These are phyloP conservation scores for Eucommia ulmoides DNA, from an alignment of 257 asterid species.

Conservation along the genomic window DNA sequence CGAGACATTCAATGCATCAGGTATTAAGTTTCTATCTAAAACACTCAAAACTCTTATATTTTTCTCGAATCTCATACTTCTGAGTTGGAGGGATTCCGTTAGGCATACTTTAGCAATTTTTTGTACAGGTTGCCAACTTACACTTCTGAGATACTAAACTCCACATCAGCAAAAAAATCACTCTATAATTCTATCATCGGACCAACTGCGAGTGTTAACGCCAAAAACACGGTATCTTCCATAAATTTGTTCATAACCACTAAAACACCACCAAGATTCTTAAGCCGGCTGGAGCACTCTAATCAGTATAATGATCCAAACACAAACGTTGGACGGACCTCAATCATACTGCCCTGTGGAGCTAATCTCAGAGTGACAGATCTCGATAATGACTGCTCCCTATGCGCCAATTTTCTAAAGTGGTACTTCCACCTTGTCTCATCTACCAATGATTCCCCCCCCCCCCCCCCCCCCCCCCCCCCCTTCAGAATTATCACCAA, in stretches of 20 bases:
- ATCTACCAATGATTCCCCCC: not conserved
- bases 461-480: not conserved
- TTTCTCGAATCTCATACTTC: no score
- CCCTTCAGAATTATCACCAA: no score
- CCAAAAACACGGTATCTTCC: no score
- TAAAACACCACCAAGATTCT: no score
- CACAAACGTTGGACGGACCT: not conserved
- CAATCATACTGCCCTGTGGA: not conserved
- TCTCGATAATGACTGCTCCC: not conserved
- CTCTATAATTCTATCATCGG: no score
- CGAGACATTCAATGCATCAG: no score
- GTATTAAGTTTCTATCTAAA: no score
- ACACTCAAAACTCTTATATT: no score
- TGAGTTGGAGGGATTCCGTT: no score
- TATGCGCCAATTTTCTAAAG: not conserved
- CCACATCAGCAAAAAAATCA: not conserved
- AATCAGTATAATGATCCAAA: not conserved
- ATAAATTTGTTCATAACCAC: no score
- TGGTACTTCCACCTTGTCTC: not conserved
- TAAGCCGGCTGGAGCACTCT: not conserved
- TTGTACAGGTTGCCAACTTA: not conserved
- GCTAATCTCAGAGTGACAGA: not conserved
- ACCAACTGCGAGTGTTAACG: no score
- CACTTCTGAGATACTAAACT: not conserved
- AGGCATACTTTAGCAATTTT: no score